Base-by-base conservation (phyloP, 805 yeast species). In the Starmerella etchellsii region DNA sequence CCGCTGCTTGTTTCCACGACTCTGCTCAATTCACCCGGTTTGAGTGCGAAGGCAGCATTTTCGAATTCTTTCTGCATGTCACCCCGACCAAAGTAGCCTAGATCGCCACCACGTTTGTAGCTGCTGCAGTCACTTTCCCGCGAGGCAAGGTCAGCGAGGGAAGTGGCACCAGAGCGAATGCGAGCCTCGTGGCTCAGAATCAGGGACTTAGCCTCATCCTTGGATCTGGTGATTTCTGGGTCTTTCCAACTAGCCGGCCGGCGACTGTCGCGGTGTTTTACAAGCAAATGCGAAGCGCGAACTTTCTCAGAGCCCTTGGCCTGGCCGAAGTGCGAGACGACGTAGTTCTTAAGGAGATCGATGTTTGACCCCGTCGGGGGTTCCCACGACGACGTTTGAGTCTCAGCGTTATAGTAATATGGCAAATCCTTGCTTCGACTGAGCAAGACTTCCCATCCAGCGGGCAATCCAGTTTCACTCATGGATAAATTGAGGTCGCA, bases 61-160 rank as follows among this genome's bases (percentile, higher is more conserved):
- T 91, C 98, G 56, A 91, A 91, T 43, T 79, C 64, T 27, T 95
- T 95, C 61, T 91, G 97, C 98, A 91, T 91, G 53, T 79, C 85
- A 30, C 95, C 95, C 46, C 70, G 75, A 20, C 81, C 83, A 56
- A 91, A 91, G 55, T 64, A 75, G 0, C 98, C 97, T 53, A 91
- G 67, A 59, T 91, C 98, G 34, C 98, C 98, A 18, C 85, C 84
- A 54, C 81, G 76, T 35, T 79, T 66, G 54, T 81, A 93, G 10
- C 93, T 79, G 15, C 81, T 73, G 60, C 96, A 85, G 58, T 88
- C 98, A 47, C 93, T 78, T 58, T 83, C 91, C 2, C 84, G 75
- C 28, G 66, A 57, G 0, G 96, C 96, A 44, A 91, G 62, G 33
- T 81, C 79, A 25, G 72, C 72, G 33, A 91, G 70, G 8, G 76